A percentile compares a stretch with the other conserved stretches of the same genome.
Evolutionary conservation across 495 filamentous ascomycete species (phyloP).

Genomic region (Diplogelasinospora grovesii): DNA sequence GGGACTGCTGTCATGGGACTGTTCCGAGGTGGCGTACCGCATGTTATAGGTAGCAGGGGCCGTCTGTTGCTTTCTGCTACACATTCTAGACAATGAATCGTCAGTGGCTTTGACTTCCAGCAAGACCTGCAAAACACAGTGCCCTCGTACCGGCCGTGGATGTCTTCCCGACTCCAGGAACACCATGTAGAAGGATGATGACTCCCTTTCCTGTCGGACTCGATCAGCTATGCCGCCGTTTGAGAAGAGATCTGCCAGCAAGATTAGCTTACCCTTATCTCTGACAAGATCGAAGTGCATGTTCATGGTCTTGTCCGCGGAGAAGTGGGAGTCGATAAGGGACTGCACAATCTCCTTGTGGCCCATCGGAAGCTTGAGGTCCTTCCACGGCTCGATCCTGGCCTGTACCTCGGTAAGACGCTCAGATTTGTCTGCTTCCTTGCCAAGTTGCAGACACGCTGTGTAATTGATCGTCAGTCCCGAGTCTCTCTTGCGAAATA

Average conservation of each 20-base stretch:
- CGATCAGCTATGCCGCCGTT: too few relatives aligned
- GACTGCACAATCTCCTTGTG: background rate
- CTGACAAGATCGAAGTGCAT: background rate
- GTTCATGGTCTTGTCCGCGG: background rate
- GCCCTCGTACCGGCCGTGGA: background rate
- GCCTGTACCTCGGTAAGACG: background rate
- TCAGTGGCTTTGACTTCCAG: too few relatives aligned
- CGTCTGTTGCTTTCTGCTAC: slow-evolving; percentile 7
- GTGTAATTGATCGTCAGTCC: background rate
- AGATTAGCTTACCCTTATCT: background rate
- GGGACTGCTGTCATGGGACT: too few relatives aligned
- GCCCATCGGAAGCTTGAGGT: background rate
- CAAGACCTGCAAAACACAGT: too few relatives aligned
- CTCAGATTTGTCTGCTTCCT: too few relatives aligned
- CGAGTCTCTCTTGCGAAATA: too few relatives aligned
- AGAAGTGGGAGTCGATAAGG: background rate
- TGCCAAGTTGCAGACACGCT: background rate
- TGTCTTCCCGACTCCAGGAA: background rate
- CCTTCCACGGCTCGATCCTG: background rate
- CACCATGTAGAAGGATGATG: background rate
- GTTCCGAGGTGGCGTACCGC: background rate
- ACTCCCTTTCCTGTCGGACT: background rate
- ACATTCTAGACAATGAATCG: slow-evolving; percentile 1
- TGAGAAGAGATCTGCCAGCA: too few relatives aligned
- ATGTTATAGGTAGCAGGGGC: slow-evolving; percentile 13